Percentiles rank a stretch among this genome's conserved stretches.
Evolutionary conservation across 805 yeast genomes (phyloP).

Genomic region (Kregervanrija fluxuum): DNA sequence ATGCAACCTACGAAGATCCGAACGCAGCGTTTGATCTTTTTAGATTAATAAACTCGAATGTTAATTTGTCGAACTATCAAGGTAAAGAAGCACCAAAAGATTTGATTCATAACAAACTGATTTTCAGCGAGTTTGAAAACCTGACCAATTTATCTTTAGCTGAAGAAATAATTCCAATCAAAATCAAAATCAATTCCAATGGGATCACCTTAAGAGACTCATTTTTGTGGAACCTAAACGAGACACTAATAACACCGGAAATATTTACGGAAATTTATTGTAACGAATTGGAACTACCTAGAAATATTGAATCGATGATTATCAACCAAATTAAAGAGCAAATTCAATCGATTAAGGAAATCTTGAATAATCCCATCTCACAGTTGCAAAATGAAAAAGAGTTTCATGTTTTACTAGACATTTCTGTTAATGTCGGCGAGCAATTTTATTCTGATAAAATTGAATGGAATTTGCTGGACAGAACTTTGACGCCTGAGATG

Average conservation of each 20-base stretch:
- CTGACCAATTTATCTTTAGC: slow-evolving; percentile 29
- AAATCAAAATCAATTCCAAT: slow-evolving; percentile 53
- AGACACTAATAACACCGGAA: slow-evolving; percentile 61
- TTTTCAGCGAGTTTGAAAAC: slow-evolving; percentile 27
- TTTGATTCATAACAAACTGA: slow-evolving; percentile 21
- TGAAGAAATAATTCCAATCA: slow-evolving; percentile 56
- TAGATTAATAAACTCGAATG: slow-evolving; percentile 8
- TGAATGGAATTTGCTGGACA: slow-evolving; percentile 78
- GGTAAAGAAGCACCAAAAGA: slow-evolving; percentile 36
- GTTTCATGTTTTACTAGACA: slow-evolving; percentile 69
- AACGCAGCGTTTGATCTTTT: slow-evolving; percentile 30
- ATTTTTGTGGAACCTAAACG: slow-evolving; percentile 69
- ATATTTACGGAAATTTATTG: slow-evolving; percentile 70
- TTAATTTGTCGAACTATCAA: slow-evolving; percentile 25
- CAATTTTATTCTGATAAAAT: slow-evolving; percentile 84
- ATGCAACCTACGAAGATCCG: slow-evolving; percentile 60
- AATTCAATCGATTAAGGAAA: slow-evolving; percentile 63
- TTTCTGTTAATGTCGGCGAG: slow-evolving; percentile 77
- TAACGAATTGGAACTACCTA: slow-evolving; percentile 77
- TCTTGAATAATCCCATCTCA: slow-evolving; percentile 62
- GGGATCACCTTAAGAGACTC: slow-evolving; percentile 51
- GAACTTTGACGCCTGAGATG: slow-evolving; percentile 61
- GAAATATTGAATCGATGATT: slow-evolving; percentile 53
- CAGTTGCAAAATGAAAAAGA: slow-evolving; percentile 32
- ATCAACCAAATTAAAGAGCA: slow-evolving; percentile 71